phyloP scores from a whole-genome alignment of 176 grass and related monocot species.

The Elaeis guineensis region DNA sequence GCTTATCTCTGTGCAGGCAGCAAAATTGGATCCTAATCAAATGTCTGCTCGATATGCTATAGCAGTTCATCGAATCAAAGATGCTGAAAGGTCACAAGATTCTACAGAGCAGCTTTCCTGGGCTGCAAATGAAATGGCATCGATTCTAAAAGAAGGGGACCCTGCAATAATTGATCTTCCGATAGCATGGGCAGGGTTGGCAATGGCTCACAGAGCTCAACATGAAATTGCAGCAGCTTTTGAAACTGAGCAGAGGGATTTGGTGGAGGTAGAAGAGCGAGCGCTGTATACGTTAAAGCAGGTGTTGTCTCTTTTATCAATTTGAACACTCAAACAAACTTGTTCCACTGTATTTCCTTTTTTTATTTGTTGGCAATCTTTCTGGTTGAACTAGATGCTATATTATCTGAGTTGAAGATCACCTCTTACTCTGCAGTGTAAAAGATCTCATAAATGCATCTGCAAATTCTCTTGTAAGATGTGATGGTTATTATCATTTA shows the following conservation, averaged over 20 bases:
- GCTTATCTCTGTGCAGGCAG: constrained; percentile 45
- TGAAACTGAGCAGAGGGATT: constrained; percentile 34
- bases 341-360: too few relatives aligned
- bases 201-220: constrained; percentile 79
- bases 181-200: constrained; percentile 87
- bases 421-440: too few relatives aligned
- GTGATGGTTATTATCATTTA: too few relatives aligned
- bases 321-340: too few relatives aligned
- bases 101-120: constrained; percentile 81
- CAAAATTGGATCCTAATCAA: constrained; percentile 85
- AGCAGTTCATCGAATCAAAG: constrained; percentile 90
- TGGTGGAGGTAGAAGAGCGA: constrained; percentile 65
- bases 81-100: constrained; percentile 63
- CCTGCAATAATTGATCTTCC: constrained; percentile 73
- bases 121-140: constrained; percentile 89
- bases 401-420: too few relatives aligned
- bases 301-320: constrained; percentile 30
- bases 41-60: constrained; percentile 91
- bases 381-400: too few relatives aligned
- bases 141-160: constrained; percentile 89
- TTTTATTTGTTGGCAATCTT: too few relatives aligned
- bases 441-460: too few relatives aligned
- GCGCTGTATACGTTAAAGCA: constrained; percentile 82
- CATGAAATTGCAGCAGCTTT: constrained; percentile 83
- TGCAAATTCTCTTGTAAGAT: too few relatives aligned